These are phyloP conservation scores for Quercus tomentella DNA, from an alignment of 331 rosid species.

Conservation along the genomic window DNA sequence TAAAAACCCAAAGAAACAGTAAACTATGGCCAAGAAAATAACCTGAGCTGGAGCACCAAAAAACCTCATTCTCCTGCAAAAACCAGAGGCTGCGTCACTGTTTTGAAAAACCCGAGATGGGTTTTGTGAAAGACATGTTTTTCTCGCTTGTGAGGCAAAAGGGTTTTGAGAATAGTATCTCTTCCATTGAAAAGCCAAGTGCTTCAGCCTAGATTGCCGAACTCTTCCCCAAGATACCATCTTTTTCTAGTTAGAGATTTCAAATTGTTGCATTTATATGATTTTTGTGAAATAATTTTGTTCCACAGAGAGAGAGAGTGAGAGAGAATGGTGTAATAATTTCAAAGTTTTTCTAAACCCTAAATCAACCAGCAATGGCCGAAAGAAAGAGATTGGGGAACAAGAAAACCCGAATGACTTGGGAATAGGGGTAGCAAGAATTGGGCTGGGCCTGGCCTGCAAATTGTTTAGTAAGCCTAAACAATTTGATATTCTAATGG, in stretches of 20 bases:
- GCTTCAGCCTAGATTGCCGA: neutral
- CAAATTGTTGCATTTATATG: neutral
- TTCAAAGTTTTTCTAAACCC: too few relatives aligned
- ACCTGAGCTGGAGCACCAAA: neutral
- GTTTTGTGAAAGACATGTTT: neutral
- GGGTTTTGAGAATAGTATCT: neutral
- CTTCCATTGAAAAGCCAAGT: neutral
- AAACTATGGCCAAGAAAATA: neutral
- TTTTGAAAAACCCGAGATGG: neutral
- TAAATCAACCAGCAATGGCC: too few relatives aligned
- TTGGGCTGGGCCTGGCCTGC: neutral
- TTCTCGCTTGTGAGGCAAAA: neutral
- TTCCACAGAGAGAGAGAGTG: too few relatives aligned
- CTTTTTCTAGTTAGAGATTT: neutral
- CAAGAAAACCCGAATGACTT: neutral
- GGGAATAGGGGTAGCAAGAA: too few relatives aligned
- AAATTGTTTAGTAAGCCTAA: neutral
- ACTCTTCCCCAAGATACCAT: neutral
- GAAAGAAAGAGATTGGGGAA: neutral
- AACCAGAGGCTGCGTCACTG: neutral
- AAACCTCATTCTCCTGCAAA: neutral
- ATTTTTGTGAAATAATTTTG: neutral
- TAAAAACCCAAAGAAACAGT: neutral
- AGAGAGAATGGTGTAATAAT: neutral
- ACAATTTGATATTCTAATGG: neutral